phyloP scores from a whole-genome alignment of 1,284 basidiomycete species.

The Papiliotrema terrestris region DNA sequence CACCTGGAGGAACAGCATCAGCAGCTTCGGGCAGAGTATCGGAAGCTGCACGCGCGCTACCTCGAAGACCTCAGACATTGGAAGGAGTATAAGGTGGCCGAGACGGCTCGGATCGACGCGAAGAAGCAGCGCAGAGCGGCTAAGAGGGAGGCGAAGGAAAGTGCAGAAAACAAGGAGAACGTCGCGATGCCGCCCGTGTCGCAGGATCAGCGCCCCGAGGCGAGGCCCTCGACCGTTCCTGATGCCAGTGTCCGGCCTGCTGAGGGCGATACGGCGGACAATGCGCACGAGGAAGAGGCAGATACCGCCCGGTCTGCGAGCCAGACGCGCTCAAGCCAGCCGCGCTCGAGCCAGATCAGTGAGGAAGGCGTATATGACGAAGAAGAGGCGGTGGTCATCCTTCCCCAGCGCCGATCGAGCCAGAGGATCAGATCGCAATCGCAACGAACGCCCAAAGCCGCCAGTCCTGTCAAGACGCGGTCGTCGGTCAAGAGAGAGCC shows the following conservation, averaged over 20 bases:
- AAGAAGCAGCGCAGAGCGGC: constrained; percentile 22
- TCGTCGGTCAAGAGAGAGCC: too few relatives aligned
- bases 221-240: too few relatives aligned
- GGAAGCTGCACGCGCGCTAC: constrained; percentile 17
- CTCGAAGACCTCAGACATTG: constrained; percentile 23
- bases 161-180: too few relatives aligned
- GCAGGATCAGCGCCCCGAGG: too few relatives aligned
- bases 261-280: too few relatives aligned
- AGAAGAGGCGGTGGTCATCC: neutral
- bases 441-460: neutral
- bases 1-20: constrained; percentile 26
- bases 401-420: neutral
- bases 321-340: too few relatives aligned
- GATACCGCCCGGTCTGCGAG: too few relatives aligned
- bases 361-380: neutral
- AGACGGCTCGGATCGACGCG: constrained; percentile 20
- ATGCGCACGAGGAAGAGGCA: too few relatives aligned
- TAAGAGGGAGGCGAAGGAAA: constrained; percentile 5
- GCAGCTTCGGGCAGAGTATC: constrained; percentile 21
- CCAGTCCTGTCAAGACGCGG: too few relatives aligned
- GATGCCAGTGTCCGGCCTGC: too few relatives aligned
- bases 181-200: too few relatives aligned
- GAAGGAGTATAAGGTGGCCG: constrained; percentile 32
- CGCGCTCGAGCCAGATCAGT: neutral
- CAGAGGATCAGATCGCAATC: neutral